Conservation (phyloP, 2,329 filamentous ascomycete genomes). For the Cordyceps tenuipes region DNA sequence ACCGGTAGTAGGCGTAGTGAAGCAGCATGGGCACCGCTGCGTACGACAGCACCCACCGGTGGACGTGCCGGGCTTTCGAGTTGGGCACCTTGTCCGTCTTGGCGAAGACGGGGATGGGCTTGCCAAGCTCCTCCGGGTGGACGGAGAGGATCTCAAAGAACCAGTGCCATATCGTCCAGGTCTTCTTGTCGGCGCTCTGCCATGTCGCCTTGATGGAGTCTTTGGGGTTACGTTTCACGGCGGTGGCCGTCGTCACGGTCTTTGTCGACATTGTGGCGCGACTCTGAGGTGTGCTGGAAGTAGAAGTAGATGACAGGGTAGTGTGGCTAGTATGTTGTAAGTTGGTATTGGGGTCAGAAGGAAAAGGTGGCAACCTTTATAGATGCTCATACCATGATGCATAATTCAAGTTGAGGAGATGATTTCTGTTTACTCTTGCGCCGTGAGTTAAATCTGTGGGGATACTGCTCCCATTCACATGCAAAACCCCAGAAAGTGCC, state of each 20-base stretch:
- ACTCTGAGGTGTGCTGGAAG: neutral
- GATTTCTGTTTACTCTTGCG: neutral
- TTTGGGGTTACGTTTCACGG: slow-evolving; percentile 15
- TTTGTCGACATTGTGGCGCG: slow-evolving; percentile 7
- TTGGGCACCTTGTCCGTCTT: slow-evolving; percentile 35
- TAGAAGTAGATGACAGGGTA: neutral
- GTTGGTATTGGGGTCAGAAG: neutral
- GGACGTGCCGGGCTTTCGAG: slow-evolving; percentile 26
- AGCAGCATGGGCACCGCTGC: slow-evolving; percentile 27
- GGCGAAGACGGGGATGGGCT: slow-evolving; percentile 27
- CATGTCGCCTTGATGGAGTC: slow-evolving; percentile 35
- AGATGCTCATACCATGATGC: neutral
- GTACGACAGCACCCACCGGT: slow-evolving; percentile 32
- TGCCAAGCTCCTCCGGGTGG: slow-evolving; percentile 21
- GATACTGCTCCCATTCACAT: neutral
- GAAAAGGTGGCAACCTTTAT: neutral
- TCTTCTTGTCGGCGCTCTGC: slow-evolving; percentile 19
- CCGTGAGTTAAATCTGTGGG: slow-evolving; percentile 1
- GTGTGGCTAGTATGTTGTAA: neutral
- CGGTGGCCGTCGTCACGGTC: slow-evolving; percentile 1
- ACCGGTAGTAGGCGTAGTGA: slow-evolving; percentile 27
- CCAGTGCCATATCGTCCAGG: slow-evolving; percentile 26
- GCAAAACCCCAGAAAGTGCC: neutral
- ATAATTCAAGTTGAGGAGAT: neutral
- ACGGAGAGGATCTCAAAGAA: slow-evolving; percentile 24